phyloP scores from a whole-genome alignment of 83 land plant genomes.

The Picea engelmannii region DNA sequence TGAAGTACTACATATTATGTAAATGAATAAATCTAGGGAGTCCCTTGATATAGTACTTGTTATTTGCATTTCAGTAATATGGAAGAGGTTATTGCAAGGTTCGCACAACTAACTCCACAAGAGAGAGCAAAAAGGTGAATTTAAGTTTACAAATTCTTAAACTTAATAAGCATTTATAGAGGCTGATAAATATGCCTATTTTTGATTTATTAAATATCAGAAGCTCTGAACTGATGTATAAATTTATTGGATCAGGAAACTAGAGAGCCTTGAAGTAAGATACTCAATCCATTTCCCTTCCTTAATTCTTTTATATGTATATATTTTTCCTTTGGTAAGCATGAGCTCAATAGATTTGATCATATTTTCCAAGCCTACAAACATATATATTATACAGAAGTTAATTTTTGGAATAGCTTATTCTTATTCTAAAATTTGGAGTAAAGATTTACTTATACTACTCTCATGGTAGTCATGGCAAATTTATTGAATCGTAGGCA shows the following conservation, averaged over 20 bases:
- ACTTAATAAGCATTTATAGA: background rate
- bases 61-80: slow-evolving; percentile 40
- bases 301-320: background rate
- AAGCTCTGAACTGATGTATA: background rate
- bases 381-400: background rate
- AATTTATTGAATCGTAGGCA: slow-evolving; percentile 28
- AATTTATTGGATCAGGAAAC: slow-evolving; percentile 44
- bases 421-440: background rate
- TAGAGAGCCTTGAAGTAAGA: slow-evolving; percentile 80
- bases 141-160: background rate
- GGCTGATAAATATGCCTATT: slow-evolving; percentile 8
- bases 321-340: background rate
- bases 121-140: slow-evolving; percentile 71
- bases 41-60: background rate
- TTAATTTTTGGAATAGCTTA: background rate
- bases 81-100: slow-evolving; percentile 60
- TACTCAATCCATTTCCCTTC: background rate
- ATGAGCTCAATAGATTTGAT: background rate
- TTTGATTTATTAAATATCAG: background rate
- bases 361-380: background rate
- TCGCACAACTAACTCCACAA: slow-evolving; percentile 66
- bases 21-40: background rate
- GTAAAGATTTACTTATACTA: background rate
- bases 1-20: background rate
- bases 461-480: background rate